Base-by-base conservation (phyloP, 2,329 filamentous ascomycete genomes). In the Sarocladium oryzae region DNA sequence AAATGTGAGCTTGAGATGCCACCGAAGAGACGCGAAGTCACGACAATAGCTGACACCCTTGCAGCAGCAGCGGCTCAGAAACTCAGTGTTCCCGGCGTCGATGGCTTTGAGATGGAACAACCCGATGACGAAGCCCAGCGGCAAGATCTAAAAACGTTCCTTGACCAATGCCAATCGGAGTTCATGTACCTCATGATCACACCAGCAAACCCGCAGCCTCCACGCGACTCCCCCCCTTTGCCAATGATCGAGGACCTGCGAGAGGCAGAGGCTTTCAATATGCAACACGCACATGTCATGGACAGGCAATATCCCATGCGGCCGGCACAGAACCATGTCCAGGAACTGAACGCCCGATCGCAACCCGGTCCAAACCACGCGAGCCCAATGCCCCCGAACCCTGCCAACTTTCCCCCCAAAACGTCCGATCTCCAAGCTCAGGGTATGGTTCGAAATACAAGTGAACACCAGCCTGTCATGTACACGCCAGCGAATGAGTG, bases 151-250 rank as follows among this genome's bases (percentile, higher is more conserved):
- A 81, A 80, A 64, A 69, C 69, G 10, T 85, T 84, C 61, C 71
- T 85, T 55, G 82, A 85, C 56, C 79, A 82, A 61, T 82, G 81
- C 64, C 75, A 84, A 63, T 75, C 77, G 57, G 81, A 85, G 60
- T 84, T 85, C 54, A 82, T 81, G 55, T 85, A 85, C 59, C 72
- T 85, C 13, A 84, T 85, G 81, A 76, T 84, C 49, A 81, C 81
- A 1, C 82, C 82, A 1, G 81, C 82, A 36, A 85, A 85, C 63
- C 82, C 82, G 3, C 68, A 78, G 37, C 82, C 82, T 1, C 82
- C 81, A n/a, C 75, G 82, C 62, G 82, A 84, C 21, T 81, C 79
- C 2, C 78, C 78, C 4, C 78, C 75, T 2, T 62, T 82, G 10
- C 79, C 79, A 9, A 69, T 80, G 37, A 73, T 81, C 23, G 81